phyloP scores from a whole-genome alignment of 2,329 filamentous ascomycete genomes.

The Nigrospora osmanthi region DNA sequence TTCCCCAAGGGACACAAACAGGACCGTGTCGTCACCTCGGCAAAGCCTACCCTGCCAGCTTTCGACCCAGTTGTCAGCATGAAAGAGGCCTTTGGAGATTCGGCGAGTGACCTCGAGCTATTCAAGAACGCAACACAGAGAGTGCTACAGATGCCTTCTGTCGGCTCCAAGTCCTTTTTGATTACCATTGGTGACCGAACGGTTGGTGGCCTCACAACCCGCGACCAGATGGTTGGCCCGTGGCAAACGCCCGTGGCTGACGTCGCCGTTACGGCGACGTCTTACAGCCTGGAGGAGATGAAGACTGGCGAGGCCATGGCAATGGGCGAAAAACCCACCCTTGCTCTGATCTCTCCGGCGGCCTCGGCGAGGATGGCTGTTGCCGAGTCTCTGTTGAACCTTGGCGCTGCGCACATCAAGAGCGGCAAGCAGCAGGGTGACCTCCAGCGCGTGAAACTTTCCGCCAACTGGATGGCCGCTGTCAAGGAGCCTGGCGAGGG shows the following conservation, averaged over 20 bases:
- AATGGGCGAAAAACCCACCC: conserved; percentile 77
- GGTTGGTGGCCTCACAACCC: conserved; percentile 78
- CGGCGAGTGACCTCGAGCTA: conserved; percentile 41
- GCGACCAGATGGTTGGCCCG: conserved; percentile 93
- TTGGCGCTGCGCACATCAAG: conserved; percentile 52
- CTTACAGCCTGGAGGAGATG: conserved; percentile 54
- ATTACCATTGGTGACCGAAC: conserved; percentile 94
- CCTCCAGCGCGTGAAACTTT: conserved; percentile 74
- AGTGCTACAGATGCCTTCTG: conserved; percentile 77
- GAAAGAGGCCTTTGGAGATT: conserved; percentile 51
- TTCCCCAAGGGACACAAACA: conserved; percentile 6
- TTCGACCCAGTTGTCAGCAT: conserved; percentile 67
- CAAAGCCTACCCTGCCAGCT: conserved; percentile 10
- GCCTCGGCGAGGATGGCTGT: conserved; percentile 96
- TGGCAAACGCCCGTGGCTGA: conserved; percentile 95
- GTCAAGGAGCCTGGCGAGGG: conserved; percentile 88
- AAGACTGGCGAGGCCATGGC: conserved; percentile 93
- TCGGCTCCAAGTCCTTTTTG: conserved; percentile 94
- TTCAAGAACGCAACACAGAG: conserved; percentile 64
- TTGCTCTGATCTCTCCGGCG: conserved; percentile 82
- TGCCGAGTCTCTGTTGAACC: conserved; percentile 85
- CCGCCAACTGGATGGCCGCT: conserved; percentile 99
- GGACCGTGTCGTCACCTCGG: conserved; percentile 8
- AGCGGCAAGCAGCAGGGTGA: conserved; percentile 42
- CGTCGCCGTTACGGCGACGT: conserved; percentile 84